A percentile compares a stretch with the other conserved stretches of the same genome.
Evolutionary conservation across 768 basidiomycete genomes (phyloP).

Genomic region (Xerocomus spinulosus): DNA sequence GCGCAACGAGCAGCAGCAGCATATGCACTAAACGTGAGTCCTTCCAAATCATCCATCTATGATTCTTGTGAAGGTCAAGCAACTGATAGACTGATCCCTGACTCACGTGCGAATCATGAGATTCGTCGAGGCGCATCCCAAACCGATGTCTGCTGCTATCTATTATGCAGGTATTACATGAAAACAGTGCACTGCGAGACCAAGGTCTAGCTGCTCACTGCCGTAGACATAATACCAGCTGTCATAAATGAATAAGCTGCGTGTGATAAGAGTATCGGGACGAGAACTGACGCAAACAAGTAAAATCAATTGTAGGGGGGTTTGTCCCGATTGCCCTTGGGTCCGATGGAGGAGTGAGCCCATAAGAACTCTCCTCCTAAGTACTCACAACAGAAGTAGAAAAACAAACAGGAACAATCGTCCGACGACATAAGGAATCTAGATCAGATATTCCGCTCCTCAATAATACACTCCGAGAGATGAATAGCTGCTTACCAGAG

Average conservation of each 20-base stretch:
- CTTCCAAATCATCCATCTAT: slow-evolving; percentile 29
- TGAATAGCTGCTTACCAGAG: slow-evolving; percentile 14
- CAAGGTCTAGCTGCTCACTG: slow-evolving; percentile 10
- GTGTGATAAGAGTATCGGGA: background rate
- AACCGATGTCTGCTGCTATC: slow-evolving; percentile 10
- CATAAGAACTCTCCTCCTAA: background rate
- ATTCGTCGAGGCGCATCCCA: slow-evolving; percentile 22
- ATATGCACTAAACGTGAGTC: slow-evolving; percentile 11
- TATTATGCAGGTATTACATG: slow-evolving; percentile 2
- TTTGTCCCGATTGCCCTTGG: slow-evolving; percentile 5
- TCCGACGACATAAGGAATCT: slow-evolving; percentile 27
- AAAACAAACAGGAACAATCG: slow-evolving; percentile 12
- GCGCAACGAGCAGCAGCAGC: slow-evolving; percentile 6
- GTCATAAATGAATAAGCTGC: background rate
- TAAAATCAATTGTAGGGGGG: background rate
- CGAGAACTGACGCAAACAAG: slow-evolving; percentile 20
- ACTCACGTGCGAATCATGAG: slow-evolving; percentile 29
- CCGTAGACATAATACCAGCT: slow-evolving; percentile 6
- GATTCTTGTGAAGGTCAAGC: background rate
- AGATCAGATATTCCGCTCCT: background rate
- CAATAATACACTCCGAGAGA: background rate
- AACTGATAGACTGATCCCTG: background rate
- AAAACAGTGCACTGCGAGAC: background rate
- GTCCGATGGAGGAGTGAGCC: background rate
- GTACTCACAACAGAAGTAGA: slow-evolving; percentile 17